A percentile compares a stretch with the other conserved stretches of the same genome.
Conservation (phyloP, 2,329 filamentous ascomycete species). For the Penicillium corylophilum region DNA sequence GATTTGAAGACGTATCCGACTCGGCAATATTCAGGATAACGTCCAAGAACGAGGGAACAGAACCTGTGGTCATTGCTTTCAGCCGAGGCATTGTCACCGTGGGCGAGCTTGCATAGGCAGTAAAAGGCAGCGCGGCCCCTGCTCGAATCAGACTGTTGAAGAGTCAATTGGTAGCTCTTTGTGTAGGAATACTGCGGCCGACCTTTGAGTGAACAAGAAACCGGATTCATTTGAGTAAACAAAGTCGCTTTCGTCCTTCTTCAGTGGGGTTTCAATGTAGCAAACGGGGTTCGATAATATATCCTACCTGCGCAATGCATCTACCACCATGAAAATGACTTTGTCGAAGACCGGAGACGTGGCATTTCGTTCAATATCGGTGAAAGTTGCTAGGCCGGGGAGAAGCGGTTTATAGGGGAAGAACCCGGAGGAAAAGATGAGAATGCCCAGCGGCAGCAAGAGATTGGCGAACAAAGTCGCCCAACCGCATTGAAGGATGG, state of each 20-base stretch:
- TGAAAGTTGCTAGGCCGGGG: constrained; percentile 71
- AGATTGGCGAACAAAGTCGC: constrained; percentile 68
- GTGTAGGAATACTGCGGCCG: neutral
- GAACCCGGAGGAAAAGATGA: constrained; percentile 84
- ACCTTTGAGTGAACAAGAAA: constrained; percentile 88
- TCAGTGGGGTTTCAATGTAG: constrained; percentile 16
- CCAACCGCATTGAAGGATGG: constrained; percentile 28
- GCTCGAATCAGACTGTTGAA: constrained; percentile 70
- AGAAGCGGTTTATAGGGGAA: constrained; percentile 97
- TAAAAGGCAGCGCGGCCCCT: constrained; percentile 86
- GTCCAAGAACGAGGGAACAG: constrained; percentile 96
- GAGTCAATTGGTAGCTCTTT: constrained; percentile 6
- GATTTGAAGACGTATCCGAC: constrained; percentile 82
- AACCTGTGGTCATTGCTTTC: constrained; percentile 95
- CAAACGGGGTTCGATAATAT: neutral
- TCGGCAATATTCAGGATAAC: constrained; percentile 96
- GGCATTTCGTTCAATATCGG: constrained; percentile 52
- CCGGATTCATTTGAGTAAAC: constrained; percentile 79
- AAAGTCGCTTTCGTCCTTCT: constrained; percentile 70
- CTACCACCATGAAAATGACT: constrained; percentile 95
- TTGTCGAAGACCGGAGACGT: constrained; percentile 75
- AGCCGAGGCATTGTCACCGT: constrained; percentile 98
- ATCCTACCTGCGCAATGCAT: constrained; percentile 79
- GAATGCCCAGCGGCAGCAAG: constrained; percentile 70
- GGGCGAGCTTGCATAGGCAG: constrained; percentile 90